phyloP scores from a whole-genome alignment of 148 eudicot species.

The Diospyros kaki region DNA sequence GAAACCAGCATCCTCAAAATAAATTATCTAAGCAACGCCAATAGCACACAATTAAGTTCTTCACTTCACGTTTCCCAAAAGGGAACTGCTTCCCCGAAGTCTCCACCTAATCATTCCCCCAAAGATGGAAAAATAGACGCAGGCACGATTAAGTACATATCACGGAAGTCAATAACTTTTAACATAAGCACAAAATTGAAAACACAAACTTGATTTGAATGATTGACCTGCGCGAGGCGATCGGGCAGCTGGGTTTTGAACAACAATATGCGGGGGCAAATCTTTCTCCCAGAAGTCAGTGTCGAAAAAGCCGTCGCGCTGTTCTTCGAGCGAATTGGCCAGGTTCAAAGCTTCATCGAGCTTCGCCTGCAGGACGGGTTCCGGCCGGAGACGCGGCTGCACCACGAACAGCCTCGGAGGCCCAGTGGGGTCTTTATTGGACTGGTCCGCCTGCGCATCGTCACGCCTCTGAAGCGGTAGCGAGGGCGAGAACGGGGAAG shows the following conservation, averaged over 20 bases:
- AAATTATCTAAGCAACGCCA: not conserved
- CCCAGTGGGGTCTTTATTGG: slow-evolving; percentile 29
- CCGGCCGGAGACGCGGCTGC: slow-evolving; percentile 72
- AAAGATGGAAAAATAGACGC: not conserved
- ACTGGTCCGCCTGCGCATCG: slow-evolving; percentile 17
- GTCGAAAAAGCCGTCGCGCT: slow-evolving; percentile 58
- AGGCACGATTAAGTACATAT: too few relatives aligned
- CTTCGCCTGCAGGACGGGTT: slow-evolving; percentile 41
- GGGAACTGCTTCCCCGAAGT: not conserved
- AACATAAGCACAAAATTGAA: not conserved
- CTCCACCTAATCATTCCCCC: not conserved
- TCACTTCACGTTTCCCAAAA: not conserved
- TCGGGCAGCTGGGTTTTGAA: slow-evolving; percentile 67
- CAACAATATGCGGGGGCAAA: slow-evolving; percentile 68
- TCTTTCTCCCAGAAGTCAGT: slow-evolving; percentile 49
- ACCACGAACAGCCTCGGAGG: slow-evolving; percentile 75
- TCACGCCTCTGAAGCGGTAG: slow-evolving; percentile 26
- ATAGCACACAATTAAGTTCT: not conserved
- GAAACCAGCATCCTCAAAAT: not conserved
- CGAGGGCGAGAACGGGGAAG: slow-evolving; percentile 31
- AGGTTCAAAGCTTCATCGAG: slow-evolving; percentile 85
- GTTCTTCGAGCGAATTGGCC: slow-evolving; percentile 86
- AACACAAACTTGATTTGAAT: not conserved
- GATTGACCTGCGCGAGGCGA: slow-evolving; percentile 57
- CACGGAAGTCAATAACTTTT: too few relatives aligned